Conservation (phyloP, 2,329 filamentous ascomycete species). For the Paecilomyces sp. region DNA sequence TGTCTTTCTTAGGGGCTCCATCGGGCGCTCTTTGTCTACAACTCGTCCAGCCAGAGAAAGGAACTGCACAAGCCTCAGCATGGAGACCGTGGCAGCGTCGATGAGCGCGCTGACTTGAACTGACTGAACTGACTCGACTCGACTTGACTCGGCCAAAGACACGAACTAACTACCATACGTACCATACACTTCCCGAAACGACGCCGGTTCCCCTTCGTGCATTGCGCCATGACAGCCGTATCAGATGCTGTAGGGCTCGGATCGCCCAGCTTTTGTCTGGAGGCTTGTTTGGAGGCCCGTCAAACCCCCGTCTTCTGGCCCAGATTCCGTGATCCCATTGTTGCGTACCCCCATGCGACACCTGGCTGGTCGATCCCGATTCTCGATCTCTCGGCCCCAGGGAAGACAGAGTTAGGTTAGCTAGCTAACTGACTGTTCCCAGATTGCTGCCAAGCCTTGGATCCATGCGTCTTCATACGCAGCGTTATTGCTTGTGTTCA, state of each 20-base stretch:
- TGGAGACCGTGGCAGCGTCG: not conserved
- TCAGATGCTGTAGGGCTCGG: not conserved
- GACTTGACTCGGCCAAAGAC: too few relatives aligned
- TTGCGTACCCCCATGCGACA: not conserved
- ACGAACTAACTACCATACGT: not conserved
- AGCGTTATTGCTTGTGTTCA: not conserved
- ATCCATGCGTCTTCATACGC: not conserved
- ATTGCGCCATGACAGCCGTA: not conserved
- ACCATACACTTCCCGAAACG: not conserved
- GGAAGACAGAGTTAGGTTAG: not conserved
- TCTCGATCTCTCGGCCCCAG: not conserved
- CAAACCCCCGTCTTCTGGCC: not conserved
- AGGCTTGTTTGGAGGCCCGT: not conserved
- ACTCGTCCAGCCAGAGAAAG: not conserved
- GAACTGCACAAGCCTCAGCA: not conserved
- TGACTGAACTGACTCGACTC: not conserved
- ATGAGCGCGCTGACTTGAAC: not conserved
- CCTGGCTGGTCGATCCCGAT: not conserved
- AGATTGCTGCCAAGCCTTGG: not conserved
- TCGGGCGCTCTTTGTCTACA: not conserved
- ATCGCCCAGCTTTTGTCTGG: not conserved
- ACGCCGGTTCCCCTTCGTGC: not conserved
- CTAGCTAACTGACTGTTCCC: not conserved
- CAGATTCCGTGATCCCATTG: not conserved
- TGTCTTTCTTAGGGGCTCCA: not conserved